phyloP scores from a whole-genome alignment of 352 stramenopile species.

The Pythium brachiatum region DNA sequence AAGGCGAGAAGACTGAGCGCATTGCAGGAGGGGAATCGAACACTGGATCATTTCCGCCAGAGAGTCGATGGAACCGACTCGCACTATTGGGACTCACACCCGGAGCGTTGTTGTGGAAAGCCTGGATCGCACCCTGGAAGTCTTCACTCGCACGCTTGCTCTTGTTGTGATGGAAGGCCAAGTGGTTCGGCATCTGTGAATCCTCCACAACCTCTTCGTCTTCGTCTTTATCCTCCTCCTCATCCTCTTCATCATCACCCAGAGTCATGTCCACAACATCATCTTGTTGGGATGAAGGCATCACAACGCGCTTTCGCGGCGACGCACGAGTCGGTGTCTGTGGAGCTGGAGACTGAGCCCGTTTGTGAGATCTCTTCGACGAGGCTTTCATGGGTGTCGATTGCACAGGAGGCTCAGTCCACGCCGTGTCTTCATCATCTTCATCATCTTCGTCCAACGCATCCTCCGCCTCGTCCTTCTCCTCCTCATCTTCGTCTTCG shows the following conservation, averaged over 20 bases:
- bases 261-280: slow-evolving; percentile 25
- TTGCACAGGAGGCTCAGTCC: background rate
- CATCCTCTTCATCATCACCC: slow-evolving; percentile 11
- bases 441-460: slow-evolving; percentile 5
- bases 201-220: slow-evolving; percentile 24
- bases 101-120: slow-evolving; percentile 31
- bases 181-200: slow-evolving; percentile 23
- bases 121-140: slow-evolving; percentile 44
- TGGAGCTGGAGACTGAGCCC: background rate
- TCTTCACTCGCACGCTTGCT: slow-evolving; percentile 42
- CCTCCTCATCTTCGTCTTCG: background rate
- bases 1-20: background rate
- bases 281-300: slow-evolving; percentile 11
- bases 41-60: slow-evolving; percentile 10
- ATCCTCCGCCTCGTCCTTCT: background rate
- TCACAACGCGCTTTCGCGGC: slow-evolving; percentile 5
- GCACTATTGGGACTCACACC: background rate
- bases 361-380: background rate
- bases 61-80: slow-evolving; percentile 13
- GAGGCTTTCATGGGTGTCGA: background rate
- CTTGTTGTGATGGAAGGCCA: background rate
- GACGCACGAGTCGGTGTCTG: background rate
- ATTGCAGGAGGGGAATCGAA: slow-evolving; percentile 18
- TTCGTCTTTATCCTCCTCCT: slow-evolving; percentile 10
- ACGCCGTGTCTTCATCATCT: slow-evolving; percentile 4